Percentiles rank a stretch among this genome's conserved stretches.
Conservation (phyloP, 257 asterid species). For the Solanum arcanum region DNA sequence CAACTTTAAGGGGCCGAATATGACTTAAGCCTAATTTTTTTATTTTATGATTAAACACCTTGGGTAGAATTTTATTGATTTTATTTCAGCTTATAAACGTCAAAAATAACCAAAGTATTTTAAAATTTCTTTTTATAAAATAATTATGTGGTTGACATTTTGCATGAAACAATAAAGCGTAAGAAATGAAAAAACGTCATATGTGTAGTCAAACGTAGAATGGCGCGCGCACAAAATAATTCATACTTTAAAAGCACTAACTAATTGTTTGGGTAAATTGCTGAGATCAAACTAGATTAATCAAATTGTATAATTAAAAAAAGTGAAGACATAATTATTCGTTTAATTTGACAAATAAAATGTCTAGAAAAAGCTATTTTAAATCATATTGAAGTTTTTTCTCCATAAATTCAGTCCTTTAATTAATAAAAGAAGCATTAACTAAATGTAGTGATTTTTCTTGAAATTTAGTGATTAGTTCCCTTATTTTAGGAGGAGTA, state of each 20-base stretch:
- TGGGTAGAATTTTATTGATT: background rate
- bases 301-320: background rate
- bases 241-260: background rate
- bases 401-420: background rate
- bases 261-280: background rate
- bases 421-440: background rate
- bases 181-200: background rate
- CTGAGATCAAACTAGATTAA: background rate
- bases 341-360: background rate
- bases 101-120: background rate
- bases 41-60: background rate
- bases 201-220: background rate
- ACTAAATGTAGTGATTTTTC: background rate
- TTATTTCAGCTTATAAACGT: background rate
- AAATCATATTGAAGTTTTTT: background rate
- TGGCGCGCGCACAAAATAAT: background rate
- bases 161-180: background rate
- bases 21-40: too few species aligned
- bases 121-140: background rate
- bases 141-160: background rate
- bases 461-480: background rate
- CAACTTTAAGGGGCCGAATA: too few species aligned
- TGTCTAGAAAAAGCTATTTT: background rate
- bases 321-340: background rate
- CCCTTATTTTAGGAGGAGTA: slow-evolving; percentile 14